phyloP scores from a whole-genome alignment of 768 basidiomycete genomes.

The Leucosporidium scottii region DNA sequence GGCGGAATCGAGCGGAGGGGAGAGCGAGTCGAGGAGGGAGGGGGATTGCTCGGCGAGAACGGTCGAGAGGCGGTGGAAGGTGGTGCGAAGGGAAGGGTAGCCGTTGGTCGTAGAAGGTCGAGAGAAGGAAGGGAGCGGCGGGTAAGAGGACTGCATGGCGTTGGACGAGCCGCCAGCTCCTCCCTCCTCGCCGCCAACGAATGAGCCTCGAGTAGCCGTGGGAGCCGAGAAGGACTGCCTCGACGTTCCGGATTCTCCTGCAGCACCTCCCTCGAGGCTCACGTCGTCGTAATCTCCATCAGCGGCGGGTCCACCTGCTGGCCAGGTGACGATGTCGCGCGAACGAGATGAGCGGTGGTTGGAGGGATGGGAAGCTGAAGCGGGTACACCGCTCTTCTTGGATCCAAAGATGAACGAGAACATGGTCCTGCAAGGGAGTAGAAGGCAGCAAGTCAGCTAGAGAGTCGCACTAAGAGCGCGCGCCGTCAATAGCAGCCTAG shows the following conservation, averaged over 20 bases:
- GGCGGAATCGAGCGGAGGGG: background rate
- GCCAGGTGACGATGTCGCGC: no score
- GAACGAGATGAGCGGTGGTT: no score
- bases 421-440: no score
- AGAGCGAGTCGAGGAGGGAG: constrained; percentile 25
- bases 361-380: no score
- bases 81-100: constrained; percentile 11
- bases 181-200: background rate
- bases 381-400: no score
- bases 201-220: background rate
- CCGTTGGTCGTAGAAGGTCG: constrained; percentile 7
- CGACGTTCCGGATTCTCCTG: background rate
- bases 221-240: background rate
- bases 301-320: no score
- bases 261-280: no score
- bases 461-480: no score
- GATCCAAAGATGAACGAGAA: no score
- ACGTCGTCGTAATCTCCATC: no score
- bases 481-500: no score
- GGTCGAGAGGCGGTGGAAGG: constrained; percentile 15
- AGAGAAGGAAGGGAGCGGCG: constrained; percentile 24
- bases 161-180: background rate
- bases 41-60: constrained; percentile 21
- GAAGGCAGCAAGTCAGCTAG: no score
- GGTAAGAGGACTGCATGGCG: constrained; percentile 15